Evolutionary conservation across 305 asterid species (phyloP), one percentile per base, ranked within the genome.

Genomic region (Petunia hybrid): DNA sequence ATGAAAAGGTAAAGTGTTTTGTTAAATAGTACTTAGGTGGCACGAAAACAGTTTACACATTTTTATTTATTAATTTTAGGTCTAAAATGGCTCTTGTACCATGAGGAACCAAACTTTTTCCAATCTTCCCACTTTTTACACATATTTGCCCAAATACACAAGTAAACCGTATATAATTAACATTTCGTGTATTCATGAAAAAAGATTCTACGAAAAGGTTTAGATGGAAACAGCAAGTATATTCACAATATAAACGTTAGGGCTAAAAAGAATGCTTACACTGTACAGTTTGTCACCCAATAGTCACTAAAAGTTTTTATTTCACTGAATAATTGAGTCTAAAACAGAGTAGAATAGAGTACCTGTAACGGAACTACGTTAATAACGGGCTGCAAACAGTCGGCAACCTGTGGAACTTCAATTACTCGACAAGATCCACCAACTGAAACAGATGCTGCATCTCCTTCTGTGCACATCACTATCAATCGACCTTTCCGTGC

Each of bases 351-450:
- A 77, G 63, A 12, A 36, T 22, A 66, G n/a, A 35, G 35, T 89
- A 95, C 99, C 98, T 96, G 99, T 85, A 94, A 89, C 10, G 99
- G 98, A 61, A 96, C 91, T 85, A 94, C 84, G 86, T 94, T 94
- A 80, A 96, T 88, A 36, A 96, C 98, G 51, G 99, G 98, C 91
- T 96, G 98, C 75, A 96, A 85, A 86, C 99, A 96, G 89, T 96
- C 98, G 87, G 87, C 98, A 45, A 94, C 91, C 74, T 74, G 89
- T 80, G 99, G 98, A 82, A 96, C 98, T 88, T 96, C 99, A 83
- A 96, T 84, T 42, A 94, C 91, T 13, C 97, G 98, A 85, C 90
- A 92, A 8, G 98, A 87, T 85, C 97, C 97, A 78, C 97, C 92
- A 60, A 90, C 91, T 71, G 90, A 85, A 39, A 94, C 98, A 77